Percentiles rank a stretch among this genome's conserved stretches.
phyloP scores from a whole-genome alignment of 2,329 filamentous ascomycete genomes.

The Colletotrichum orchidophilum region DNA sequence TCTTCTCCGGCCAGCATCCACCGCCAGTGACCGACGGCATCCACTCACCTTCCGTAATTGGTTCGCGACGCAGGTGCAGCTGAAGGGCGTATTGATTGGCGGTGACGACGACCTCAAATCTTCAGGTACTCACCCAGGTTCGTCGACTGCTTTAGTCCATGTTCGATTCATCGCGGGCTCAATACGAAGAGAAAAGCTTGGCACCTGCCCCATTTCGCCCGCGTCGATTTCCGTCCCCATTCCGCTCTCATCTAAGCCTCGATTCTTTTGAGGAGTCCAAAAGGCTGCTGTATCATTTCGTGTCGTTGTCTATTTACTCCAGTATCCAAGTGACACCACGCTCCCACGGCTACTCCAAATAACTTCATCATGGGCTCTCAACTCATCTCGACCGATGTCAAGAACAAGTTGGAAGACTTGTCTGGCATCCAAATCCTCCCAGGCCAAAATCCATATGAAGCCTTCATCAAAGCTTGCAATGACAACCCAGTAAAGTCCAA shows the following conservation, averaged over 20 bases:
- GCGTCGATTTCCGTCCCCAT: not conserved
- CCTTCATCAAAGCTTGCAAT: conserved; percentile 74
- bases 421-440: conserved; percentile 60
- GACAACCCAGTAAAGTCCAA: conserved; percentile 68
- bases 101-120: not conserved
- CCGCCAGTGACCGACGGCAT: not conserved
- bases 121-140: not conserved
- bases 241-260: not conserved
- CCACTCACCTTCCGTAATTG: not conserved
- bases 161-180: not conserved
- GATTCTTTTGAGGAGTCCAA: not conserved
- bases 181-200: not conserved
- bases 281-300: not conserved
- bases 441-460: conserved; percentile 79
- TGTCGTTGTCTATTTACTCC: not conserved
- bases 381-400: conserved; percentile 52
- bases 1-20: not conserved
- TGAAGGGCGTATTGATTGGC: conserved; percentile 5
- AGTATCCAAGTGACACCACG: not conserved
- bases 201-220: not conserved
- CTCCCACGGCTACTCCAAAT: not conserved
- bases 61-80: not conserved
- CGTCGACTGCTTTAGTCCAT: not conserved
- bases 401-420: conserved; percentile 63
- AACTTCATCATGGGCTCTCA: conserved; percentile 44